Base-by-base conservation (phyloP, 176 grass and related monocot species). In the Bothriochloa decipiens region DNA sequence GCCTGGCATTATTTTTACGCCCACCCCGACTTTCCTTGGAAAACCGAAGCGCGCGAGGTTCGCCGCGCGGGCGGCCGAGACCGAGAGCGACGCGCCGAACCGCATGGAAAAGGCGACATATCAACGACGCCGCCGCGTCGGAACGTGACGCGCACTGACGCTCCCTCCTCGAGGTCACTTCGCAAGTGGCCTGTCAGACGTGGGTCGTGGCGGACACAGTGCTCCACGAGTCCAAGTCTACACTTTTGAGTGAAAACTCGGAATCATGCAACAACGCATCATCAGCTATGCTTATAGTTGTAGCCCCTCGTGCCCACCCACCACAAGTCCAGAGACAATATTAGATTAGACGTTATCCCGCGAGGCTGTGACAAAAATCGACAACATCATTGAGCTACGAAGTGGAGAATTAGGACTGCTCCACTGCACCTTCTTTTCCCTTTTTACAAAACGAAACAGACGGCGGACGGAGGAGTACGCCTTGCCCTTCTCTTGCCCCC, bases 161-260 rank as follows among this genome's bases (percentile, higher is more conserved):
- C 10, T 14, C 11, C 4, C 11, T 23, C 61, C 61, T 3, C 52
- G 20, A 15, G 7, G 3, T 49, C 29, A 6, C 47, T 14, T 20
- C 2, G 20, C 14, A 66, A 23, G 23, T 1, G 61, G 28, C 61
- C 10, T 26, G 58, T 11, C 8, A 29, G 0, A 1, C 64, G 65
- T 17, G 64, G 27, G 5, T 35, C 18, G 66, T 69, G 33, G 66
- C 33, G 17, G 2, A 15, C 64, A 28, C 64, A 14, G 23, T 15
- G 6, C 28, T 8, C 3, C 5, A 12, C 0, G 11, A 1, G 1
- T 41, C 39, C 7, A 41, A 6, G 7, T 9, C 0, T 13, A 0
- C 3, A 14, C 45, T 4, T 4, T n/a, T n/a, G n/a, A 47, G 13
- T 14, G 3, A 15, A 15, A 14, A 7, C 18, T 22, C 5, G 0